Evolutionary conservation across 768 basidiomycete genomes (phyloP).

Genomic region (Pleurotus salmoneostramineus): DNA sequence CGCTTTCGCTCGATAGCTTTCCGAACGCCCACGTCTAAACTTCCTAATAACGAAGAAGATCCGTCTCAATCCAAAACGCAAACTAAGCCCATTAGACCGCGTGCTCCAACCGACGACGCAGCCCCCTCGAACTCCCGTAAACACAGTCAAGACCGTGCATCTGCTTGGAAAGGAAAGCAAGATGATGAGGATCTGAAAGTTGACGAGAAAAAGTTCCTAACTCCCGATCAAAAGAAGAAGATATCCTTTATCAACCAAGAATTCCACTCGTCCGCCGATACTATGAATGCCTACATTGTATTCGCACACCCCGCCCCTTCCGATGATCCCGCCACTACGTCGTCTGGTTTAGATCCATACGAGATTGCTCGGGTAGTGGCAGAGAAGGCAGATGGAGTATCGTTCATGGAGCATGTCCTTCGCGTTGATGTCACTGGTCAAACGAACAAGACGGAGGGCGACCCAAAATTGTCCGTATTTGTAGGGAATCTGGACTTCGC

Average conservation of each 20-base stretch:
- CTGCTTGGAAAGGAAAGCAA: conserved; percentile 51
- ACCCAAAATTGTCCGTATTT: conserved; percentile 84
- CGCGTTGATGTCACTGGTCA: conserved; percentile 69
- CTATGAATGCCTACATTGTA: conserved; percentile 87
- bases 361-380: conserved; percentile 63
- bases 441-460: conserved; percentile 28
- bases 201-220: conserved; percentile 67
- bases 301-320: conserved; percentile 66
- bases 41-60: conserved; percentile 36
- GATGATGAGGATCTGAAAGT: conserved; percentile 39
- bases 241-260: conserved; percentile 93
- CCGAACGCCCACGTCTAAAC: conserved; percentile 70
- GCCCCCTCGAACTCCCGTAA: conserved; percentile 29
- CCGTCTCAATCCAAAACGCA: too few relatives aligned
- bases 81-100: conserved; percentile 18
- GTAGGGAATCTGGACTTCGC: conserved; percentile 93
- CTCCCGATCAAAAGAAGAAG: conserved; percentile 83
- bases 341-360: conserved; percentile 54
- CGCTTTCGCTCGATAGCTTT: conserved; percentile 95
- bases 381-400: conserved; percentile 58
- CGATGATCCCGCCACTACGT: conserved; percentile 44
- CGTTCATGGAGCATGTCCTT: conserved; percentile 74
- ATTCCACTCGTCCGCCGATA: conserved; percentile 73
- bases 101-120: background rate
- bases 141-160: conserved; percentile 57